These are phyloP conservation scores for Aspergillus floridensis DNA, from an alignment of 2,329 filamentous ascomycete species.

Conservation along the genomic window DNA sequence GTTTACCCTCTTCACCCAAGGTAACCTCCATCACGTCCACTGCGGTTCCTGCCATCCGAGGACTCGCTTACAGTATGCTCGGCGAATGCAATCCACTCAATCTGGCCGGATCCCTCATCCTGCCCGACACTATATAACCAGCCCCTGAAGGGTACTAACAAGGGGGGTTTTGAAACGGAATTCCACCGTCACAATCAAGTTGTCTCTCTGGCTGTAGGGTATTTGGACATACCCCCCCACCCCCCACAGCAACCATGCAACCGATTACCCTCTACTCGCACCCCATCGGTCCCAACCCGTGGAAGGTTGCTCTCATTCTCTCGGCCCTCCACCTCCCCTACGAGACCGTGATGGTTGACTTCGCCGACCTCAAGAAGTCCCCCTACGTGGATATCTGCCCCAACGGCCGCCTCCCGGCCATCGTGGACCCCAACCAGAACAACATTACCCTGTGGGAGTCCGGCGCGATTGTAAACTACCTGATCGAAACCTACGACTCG, in stretches of 20 bases:
- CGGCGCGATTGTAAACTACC: constrained; percentile 44
- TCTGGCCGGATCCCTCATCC: neutral
- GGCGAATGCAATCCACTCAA: neutral
- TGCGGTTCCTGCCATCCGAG: too few species aligned
- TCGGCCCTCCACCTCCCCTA: constrained; percentile 28
- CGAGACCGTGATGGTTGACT: constrained; percentile 16
- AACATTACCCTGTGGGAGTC: constrained; percentile 42
- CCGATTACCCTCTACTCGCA: constrained; percentile 12
- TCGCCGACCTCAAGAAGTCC: constrained; percentile 24
- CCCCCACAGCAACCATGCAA: neutral
- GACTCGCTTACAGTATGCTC: neutral
- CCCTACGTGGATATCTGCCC: constrained; percentile 21
- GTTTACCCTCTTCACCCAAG: too few species aligned
- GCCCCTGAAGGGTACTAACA: too few species aligned
- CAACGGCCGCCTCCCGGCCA: constrained; percentile 31
- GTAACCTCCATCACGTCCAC: too few species aligned
- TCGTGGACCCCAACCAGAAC: constrained; percentile 30
- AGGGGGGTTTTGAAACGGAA: too few species aligned
- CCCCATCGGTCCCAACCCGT: constrained; percentile 18
- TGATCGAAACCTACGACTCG: constrained; percentile 43
- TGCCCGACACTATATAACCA: neutral
- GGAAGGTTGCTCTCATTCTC: constrained; percentile 30
- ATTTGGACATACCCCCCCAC: too few species aligned
- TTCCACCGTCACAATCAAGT: too few species aligned
- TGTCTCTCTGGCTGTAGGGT: too few species aligned